A percentile compares a stretch with the other conserved stretches of the same genome.
Evolutionary conservation across 495 filamentous ascomycete species (phyloP).

Genomic region (Aspergillus carlsbadensis): DNA sequence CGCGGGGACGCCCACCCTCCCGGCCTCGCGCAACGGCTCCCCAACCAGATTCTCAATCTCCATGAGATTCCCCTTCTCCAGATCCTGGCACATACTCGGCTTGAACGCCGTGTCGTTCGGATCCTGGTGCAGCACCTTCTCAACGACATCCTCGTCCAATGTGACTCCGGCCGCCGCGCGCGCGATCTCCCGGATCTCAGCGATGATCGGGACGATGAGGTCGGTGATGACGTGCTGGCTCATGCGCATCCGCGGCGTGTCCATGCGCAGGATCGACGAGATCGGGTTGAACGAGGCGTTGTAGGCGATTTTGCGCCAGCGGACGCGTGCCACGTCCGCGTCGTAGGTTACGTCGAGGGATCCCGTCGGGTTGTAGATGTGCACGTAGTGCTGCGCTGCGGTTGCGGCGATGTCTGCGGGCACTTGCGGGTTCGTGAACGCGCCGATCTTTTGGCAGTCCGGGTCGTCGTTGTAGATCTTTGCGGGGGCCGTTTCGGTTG

Average conservation of each 20-base stretch:
- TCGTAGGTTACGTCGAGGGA: conserved; percentile 24
- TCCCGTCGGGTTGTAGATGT: conserved; percentile 42
- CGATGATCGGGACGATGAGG: no score
- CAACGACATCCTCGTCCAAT: no score
- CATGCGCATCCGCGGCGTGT: conserved; percentile 17
- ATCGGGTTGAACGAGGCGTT: conserved; percentile 49
- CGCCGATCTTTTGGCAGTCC: conserved; percentile 44
- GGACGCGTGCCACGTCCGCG: conserved; percentile 32
- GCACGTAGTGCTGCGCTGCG: conserved; percentile 34
- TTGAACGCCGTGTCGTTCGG: no score
- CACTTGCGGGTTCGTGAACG: conserved; percentile 36
- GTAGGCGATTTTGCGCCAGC: conserved; percentile 54
- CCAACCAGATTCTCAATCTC: no score
- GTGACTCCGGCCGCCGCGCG: no score
- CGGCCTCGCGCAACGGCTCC: no score
- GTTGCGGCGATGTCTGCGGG: conserved; percentile 3
- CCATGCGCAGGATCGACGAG: conserved; percentile 48
- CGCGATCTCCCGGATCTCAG: no score
- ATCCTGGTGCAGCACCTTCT: no score
- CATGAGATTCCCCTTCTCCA: no score
- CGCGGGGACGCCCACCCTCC: no score
- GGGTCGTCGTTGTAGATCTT: conserved; percentile 44
- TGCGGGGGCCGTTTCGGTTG: conserved; percentile 44
- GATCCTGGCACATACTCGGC: no score
- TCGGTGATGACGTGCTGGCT: no score